Percentiles rank a stretch among this genome's conserved stretches.
These are phyloP conservation scores for Paramecium sonneborni DNA, from an alignment of 73 alveolate genomes.

Conservation along the genomic window DNA sequence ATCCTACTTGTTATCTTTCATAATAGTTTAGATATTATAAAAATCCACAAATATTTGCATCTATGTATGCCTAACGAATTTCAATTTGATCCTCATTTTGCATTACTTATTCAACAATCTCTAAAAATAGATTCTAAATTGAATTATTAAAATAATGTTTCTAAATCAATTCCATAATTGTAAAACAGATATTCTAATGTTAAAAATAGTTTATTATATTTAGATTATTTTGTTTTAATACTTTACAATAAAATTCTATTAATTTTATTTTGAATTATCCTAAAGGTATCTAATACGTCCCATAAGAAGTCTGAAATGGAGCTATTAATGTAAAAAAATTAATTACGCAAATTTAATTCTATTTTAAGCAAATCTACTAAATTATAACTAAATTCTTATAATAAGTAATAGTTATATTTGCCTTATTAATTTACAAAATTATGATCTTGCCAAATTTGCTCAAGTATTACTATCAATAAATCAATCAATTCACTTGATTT, in stretches of 20 bases:
- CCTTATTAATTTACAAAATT: background rate
- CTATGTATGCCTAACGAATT: background rate
- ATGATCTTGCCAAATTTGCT: background rate
- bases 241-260: background rate
- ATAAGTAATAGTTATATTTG: background rate
- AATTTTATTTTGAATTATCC: background rate
- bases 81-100: background rate
- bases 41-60: background rate
- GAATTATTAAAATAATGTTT: constrained; percentile 25
- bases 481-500: background rate
- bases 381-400: background rate
- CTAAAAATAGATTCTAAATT: background rate
- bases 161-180: background rate
- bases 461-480: background rate
- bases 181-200: background rate
- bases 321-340: background rate
- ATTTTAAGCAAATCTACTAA: background rate
- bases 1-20: background rate
- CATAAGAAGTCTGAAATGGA: background rate
- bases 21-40: background rate
- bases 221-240: background rate
- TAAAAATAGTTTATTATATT: background rate
- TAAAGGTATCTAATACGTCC: background rate
- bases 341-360: background rate
- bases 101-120: background rate